Percentiles rank a stretch among this genome's conserved stretches.
Conservation (phyloP, 352 stramenopile genomes). For the Phytophthora fragariaefolia region DNA sequence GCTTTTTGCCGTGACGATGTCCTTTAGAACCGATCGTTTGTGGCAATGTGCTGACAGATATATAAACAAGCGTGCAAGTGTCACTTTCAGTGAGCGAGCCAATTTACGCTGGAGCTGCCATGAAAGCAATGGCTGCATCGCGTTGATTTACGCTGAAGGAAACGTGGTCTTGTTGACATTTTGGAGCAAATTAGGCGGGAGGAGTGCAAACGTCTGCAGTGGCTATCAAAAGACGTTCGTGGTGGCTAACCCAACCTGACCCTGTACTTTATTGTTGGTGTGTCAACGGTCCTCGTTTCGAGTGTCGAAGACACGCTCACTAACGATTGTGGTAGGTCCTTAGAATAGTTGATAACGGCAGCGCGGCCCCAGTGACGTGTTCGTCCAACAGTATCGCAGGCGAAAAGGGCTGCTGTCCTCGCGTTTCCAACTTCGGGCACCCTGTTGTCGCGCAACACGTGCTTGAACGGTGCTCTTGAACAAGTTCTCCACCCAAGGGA, state of each 20-base stretch:
- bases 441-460: not conserved
- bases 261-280: not conserved
- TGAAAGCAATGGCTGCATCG: no score
- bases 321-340: no score
- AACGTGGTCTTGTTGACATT: no score
- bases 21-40: not conserved
- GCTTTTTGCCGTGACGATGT: slow-evolving; percentile 2
- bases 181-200: no score
- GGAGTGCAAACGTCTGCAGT: no score
- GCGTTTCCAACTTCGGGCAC: not conserved
- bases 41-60: not conserved
- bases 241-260: not conserved
- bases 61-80: not conserved
- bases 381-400: not conserved
- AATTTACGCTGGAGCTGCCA: no score
- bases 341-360: not conserved
- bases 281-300: not conserved
- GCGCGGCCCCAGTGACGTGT: not conserved
- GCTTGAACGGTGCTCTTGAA: not conserved
- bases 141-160: no score
- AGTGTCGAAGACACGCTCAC: not conserved
- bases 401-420: not conserved
- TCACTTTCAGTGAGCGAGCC: no score
- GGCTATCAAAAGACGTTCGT: no score
- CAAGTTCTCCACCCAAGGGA: not conserved